Conservation (phyloP, 2,329 filamentous ascomycete species). For the Paramyrothecium roridum region DNA sequence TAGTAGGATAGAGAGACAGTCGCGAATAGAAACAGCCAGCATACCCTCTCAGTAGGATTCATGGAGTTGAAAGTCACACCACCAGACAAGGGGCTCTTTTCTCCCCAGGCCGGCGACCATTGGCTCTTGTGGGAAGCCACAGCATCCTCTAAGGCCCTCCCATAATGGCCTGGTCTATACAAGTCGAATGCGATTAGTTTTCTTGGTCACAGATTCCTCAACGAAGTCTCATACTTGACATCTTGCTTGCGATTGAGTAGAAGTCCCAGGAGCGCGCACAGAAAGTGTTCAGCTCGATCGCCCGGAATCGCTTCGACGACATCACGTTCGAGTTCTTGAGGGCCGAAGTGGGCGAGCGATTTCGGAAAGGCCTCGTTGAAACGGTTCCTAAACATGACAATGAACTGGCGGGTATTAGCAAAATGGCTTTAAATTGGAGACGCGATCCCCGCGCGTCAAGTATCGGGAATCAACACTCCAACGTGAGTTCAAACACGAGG, state of each 20-base stretch:
- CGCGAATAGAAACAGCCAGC: constrained; percentile 15
- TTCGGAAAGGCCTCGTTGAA: constrained; percentile 88
- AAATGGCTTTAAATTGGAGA: constrained; percentile 26
- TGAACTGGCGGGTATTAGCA: constrained; percentile 64
- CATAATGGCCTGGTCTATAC: constrained; percentile 82
- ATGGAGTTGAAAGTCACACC: constrained; percentile 79
- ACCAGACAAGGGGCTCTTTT: constrained; percentile 78
- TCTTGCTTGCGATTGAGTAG: constrained; percentile 97
- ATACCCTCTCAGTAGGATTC: constrained; percentile 76
- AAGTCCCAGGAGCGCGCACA: constrained; percentile 85
- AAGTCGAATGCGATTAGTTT: constrained; percentile 14
- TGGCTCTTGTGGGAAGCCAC: constrained; percentile 80
- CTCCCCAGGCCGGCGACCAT: constrained; percentile 83
- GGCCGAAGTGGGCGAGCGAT: constrained; percentile 84
- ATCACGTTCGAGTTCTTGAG: constrained; percentile 90
- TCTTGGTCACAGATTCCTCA: constrained; percentile 2
- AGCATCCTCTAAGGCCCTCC: constrained; percentile 89
- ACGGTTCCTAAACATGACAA: constrained; percentile 95
- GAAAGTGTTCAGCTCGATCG: constrained; percentile 79
- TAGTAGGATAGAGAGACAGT: background rate
- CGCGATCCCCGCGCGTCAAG: constrained; percentile 58
- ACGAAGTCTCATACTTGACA: constrained; percentile 71
- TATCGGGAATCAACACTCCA: too few relatives aligned
- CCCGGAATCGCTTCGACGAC: constrained; percentile 75
- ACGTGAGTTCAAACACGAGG: too few relatives aligned